Evolutionary conservation across 169 alveolate genomes (phyloP), one percentile per base, ranked within the genome.

Genomic region (Cryptosporidium ryanae): DNA sequence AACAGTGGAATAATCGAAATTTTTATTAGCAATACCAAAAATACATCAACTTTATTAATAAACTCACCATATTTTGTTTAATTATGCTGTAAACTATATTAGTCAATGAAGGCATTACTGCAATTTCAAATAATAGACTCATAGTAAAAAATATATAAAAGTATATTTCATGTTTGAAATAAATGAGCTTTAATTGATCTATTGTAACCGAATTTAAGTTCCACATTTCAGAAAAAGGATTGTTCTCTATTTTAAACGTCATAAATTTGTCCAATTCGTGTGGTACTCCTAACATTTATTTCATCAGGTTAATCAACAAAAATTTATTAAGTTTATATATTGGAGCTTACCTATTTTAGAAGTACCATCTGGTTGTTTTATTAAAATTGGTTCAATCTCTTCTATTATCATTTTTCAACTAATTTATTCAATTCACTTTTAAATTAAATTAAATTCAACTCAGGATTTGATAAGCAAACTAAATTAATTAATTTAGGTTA

Each of bases 291-390:
- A 4, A 61, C 7, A 21, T 68, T 17, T 18, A 25, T 52, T 68
- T 0, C 7, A 6, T 23, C 12, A 21, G 17, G 4, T 0, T 2
- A 8, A 10, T 61, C 2, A 0, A 23, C 7, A n/a, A 21, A 25
- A 15, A 21, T 6, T 27, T 54, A 18, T n/a, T n/a, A n/a, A n/a
- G n/a, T n/a, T n/a, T n/a, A n/a, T n/a, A n/a, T n/a, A n/a, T n/a
- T n/a, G n/a, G n/a, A 10, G 21, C 87, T 61, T 61, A 59, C 87
- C 87, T 38, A 76, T 55, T 55, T 76, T 76, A 17, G 87, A 76
- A 61, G 59, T 61, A 17, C 87, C 87, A 76, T 76, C 87, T 54
- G 87, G 87, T n/a, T 76, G 87, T 76, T 61, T 64, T 18, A 76
- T 61, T 43, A 76, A 21, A 57, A 76, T 76, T n/a, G 87, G 87